phyloP scores from a whole-genome alignment of 2,329 filamentous ascomycete genomes.

The Mycosphaerelloides madeirae region DNA sequence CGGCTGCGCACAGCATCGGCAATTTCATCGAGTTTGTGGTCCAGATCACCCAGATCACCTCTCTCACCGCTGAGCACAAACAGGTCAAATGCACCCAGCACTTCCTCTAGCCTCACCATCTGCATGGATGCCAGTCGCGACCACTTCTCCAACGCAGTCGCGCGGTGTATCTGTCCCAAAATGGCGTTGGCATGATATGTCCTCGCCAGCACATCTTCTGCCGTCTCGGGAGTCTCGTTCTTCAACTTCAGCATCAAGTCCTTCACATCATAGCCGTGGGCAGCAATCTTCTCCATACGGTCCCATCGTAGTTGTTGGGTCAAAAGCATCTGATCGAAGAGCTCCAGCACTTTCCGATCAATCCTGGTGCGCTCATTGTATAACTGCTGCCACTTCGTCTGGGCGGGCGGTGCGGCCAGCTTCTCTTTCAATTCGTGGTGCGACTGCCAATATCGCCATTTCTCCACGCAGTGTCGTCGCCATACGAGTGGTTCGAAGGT shows the following conservation, averaged over 20 bases:
- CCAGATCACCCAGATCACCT: conserved; percentile 65
- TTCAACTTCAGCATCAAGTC: conserved; percentile 68
- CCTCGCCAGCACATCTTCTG: conserved; percentile 71
- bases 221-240: conserved; percentile 53
- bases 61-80: conserved; percentile 72
- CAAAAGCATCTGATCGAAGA: conserved; percentile 64
- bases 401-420: conserved; percentile 35
- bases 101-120: conserved; percentile 62
- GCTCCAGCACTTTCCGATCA: conserved; percentile 31
- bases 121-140: conserved; percentile 49
- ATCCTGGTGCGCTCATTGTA: conserved; percentile 34
- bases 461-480: conserved; percentile 65
- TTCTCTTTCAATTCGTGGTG: conserved; percentile 58
- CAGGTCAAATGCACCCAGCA: conserved; percentile 79
- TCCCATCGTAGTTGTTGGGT: conserved; percentile 65
- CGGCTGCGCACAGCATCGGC: conserved; percentile 52
- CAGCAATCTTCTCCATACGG: conserved; percentile 66
- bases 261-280: conserved; percentile 79
- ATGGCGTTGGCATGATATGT: conserved; percentile 70
- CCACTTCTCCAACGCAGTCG: conserved; percentile 76
- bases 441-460: conserved; percentile 71
- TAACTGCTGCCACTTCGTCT: conserved; percentile 60
- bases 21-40: conserved; percentile 60
- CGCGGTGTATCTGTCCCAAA: conserved; percentile 74
- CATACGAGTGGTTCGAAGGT: conserved; percentile 72